Base-by-base conservation (phyloP, 257 asterid genomes). In the Euphrasia confusa region DNA sequence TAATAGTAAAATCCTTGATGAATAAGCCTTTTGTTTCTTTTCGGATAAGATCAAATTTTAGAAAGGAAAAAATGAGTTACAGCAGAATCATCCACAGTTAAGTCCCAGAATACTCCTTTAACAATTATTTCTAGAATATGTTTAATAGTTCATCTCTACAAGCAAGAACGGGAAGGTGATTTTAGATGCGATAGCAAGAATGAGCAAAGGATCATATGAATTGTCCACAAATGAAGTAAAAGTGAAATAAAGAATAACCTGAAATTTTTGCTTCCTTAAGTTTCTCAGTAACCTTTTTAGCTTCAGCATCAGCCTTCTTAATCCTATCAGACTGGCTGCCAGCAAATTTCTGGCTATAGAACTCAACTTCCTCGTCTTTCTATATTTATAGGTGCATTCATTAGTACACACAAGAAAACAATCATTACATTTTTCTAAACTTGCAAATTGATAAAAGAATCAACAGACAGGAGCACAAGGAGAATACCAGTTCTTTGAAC, bases 301-400 rank as follows among this genome's bases (percentile, higher is more conserved):
- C 82, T 67, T 81, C 95, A 57, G 90, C 83, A 62, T 83, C 97
- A 71, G 94, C 92, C 76, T 73, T 85, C 70, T 70, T 71, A 63
- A 70, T 78, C 79, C 97, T 77, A 68, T 92, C 99, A 68, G 97
- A 90, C 79, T 92, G 99, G 73, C 97, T 89, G 67, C 99, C 99
- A 70, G 99, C 87, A 78, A 78, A 92, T 70, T 81, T 83, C 42
- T 65, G 77, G 64, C 93, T 73, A 68, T 68, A 86, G 63, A 52
- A 63, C 17, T 72, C 89, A 56, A 84, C 84, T 58, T 92, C 95
- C 49, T 89, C 94, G 50, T 86, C 88, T 78, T 78, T 83, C 99
- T 92, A 82, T 5, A 67, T n/a, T 62, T 24, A 67, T n/a, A 67
- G 45, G 68, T 56, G 74, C 49, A 61, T 28, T 70, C 54, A 74